A percentile compares a stretch with the other conserved stretches of the same genome.
Conservation (phyloP, 768 basidiomycete genomes). For the Strobilomyces dryophilus region DNA sequence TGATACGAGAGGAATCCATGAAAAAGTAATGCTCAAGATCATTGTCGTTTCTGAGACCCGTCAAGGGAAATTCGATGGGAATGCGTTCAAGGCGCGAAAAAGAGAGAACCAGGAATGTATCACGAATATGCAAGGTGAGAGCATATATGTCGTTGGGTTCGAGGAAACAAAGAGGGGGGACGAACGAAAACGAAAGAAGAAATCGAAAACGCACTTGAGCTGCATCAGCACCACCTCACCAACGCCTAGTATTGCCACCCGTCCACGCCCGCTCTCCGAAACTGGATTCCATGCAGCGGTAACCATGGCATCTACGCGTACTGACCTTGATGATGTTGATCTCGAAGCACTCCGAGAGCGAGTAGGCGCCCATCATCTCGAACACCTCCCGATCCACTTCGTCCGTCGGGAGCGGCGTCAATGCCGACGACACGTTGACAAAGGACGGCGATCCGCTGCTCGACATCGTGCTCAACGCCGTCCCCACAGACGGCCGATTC, state of each 20-base stretch:
- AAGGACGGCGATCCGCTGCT: slow-evolving; percentile 81
- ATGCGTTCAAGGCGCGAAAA: not conserved
- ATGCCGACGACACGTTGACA: slow-evolving; percentile 66
- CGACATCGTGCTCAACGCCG: slow-evolving; percentile 49
- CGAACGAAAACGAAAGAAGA: not conserved
- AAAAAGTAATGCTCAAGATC: not conserved
- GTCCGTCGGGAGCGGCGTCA: slow-evolving; percentile 58
- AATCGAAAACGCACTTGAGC: slow-evolving; percentile 45
- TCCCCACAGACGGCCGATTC: slow-evolving; percentile 40
- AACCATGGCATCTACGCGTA: slow-evolving; percentile 90
- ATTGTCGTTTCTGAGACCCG: slow-evolving; percentile 1
- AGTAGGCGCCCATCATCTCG: slow-evolving; percentile 70
- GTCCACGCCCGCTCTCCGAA: slow-evolving; percentile 84
- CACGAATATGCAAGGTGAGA: slow-evolving; percentile 14
- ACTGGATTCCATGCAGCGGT: slow-evolving; percentile 92
- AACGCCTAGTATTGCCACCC: slow-evolving; percentile 99
- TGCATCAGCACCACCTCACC: slow-evolving; percentile 80
- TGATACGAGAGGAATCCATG: not conserved
- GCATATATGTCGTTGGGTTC: slow-evolving; percentile 14
- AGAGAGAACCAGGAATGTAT: slow-evolving; percentile 12
- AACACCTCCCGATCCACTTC: slow-evolving; percentile 66
- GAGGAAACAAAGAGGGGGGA: not conserved
- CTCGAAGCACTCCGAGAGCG: slow-evolving; percentile 90
- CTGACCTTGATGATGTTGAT: slow-evolving; percentile 85
- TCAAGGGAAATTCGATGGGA: not conserved